Conservation (phyloP, 1,284 basidiomycete species). For the Golubevia sp. region DNA sequence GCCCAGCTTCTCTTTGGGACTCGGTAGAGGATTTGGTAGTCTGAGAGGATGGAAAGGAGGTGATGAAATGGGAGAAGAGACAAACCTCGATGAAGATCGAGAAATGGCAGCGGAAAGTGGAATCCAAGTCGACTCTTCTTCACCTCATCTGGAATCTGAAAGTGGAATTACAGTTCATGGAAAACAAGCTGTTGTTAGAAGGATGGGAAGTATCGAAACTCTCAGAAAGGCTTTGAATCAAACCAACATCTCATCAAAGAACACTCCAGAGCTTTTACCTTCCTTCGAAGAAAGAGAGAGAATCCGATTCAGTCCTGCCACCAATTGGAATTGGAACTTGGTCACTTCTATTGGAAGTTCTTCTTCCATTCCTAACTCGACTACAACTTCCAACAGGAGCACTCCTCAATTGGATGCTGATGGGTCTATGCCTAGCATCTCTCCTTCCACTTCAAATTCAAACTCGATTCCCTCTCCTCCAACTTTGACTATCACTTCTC, state of each 20-base stretch:
- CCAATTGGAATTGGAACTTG: too few species aligned
- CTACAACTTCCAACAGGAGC: not conserved
- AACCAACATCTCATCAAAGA: not conserved
- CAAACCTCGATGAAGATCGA: not conserved
- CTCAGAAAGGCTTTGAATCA: slow-evolving; percentile 24
- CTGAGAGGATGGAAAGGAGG: not conserved
- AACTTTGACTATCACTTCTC: slow-evolving; percentile 24
- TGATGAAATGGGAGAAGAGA: not conserved
- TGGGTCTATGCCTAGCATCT: too few species aligned
- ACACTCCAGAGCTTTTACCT: too few species aligned
- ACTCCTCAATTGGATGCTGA: not conserved
- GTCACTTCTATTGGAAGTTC: too few species aligned
- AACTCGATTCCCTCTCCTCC: slow-evolving; percentile 21
- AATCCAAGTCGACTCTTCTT: not conserved
- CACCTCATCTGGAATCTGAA: not conserved
- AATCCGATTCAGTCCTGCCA: too few species aligned
- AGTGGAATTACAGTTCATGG: not conserved
- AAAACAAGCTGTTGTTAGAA: slow-evolving; percentile 12
- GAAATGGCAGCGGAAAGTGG: not conserved
- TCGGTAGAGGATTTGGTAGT: not conserved
- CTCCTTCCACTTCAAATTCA: too few species aligned
- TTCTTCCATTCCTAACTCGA: too few species aligned
- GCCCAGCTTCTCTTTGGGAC: not conserved
- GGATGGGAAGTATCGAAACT: slow-evolving; percentile 32
- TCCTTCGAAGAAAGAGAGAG: too few species aligned